These are phyloP conservation scores for Calonectria honghensis DNA, from an alignment of 2,329 filamentous ascomycete genomes.

Conservation along the genomic window DNA sequence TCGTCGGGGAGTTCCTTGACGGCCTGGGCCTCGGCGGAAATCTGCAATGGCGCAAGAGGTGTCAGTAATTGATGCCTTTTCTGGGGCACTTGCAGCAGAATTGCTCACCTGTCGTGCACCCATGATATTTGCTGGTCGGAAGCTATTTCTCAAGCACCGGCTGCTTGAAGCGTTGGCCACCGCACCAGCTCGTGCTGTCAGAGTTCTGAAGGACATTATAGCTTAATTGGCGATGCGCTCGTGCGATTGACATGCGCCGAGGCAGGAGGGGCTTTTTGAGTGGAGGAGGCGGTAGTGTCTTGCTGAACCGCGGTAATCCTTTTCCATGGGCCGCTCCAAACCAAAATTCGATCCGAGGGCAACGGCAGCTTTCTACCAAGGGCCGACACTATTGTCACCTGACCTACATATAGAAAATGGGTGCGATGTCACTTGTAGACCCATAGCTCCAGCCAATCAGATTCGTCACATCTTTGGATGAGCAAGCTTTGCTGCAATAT, in stretches of 20 bases:
- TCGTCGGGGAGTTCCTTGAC: constrained; percentile 79
- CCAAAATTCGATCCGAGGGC: constrained; percentile 54
- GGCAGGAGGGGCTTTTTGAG: constrained; percentile 40
- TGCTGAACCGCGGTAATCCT: constrained; percentile 57
- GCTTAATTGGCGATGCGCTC: constrained; percentile 61
- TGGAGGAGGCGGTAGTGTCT: constrained; percentile 40
- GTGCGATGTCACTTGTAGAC: not conserved
- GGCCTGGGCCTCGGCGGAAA: constrained; percentile 59
- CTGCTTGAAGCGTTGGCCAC: constrained; percentile 67
- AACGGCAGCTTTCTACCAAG: constrained; percentile 48
- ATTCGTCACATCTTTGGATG: not conserved
- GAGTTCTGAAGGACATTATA: constrained; percentile 75
- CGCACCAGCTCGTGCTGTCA: constrained; percentile 72
- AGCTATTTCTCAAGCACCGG: constrained; percentile 64
- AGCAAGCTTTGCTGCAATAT: not conserved
- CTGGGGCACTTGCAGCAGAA: not conserved
- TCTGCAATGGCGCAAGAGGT: constrained; percentile 51
- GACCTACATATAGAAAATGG: constrained; percentile 32
- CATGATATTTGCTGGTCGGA: constrained; percentile 83
- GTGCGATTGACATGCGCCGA: constrained; percentile 59
- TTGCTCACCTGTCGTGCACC: constrained; percentile 58
- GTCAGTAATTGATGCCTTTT: constrained; percentile 29
- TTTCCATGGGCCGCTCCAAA: constrained; percentile 56
- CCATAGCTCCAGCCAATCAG: constrained; percentile 1
- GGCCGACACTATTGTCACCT: constrained; percentile 46